Evolutionary conservation across 306 rosid genomes (phyloP).

Genomic region (Phaseolus lunatus): DNA sequence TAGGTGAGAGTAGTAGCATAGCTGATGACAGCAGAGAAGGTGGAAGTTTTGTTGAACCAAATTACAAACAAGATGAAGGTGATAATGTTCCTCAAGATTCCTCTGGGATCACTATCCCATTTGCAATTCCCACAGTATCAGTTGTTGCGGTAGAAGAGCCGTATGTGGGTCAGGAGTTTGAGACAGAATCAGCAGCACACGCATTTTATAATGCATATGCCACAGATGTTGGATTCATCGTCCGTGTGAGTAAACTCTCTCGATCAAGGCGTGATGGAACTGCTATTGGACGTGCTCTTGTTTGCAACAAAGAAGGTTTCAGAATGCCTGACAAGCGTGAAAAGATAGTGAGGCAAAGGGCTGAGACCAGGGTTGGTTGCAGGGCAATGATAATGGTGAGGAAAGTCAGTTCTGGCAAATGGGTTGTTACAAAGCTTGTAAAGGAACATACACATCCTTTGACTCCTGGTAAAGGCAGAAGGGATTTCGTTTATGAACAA

Average conservation of each 20-base stretch:
- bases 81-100: conserved; percentile 60
- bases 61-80: conserved; percentile 59
- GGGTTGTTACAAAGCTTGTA: conserved; percentile 85
- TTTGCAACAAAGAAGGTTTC: conserved; percentile 97
- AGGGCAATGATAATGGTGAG: conserved; percentile 94
- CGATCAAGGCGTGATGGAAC: conserved; percentile 95
- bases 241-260: conserved; percentile 96
- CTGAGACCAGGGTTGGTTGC: conserved; percentile 97
- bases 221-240: conserved; percentile 73
- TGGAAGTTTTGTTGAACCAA: conserved; percentile 68
- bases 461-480: conserved; percentile 81
- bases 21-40: conserved; percentile 72
- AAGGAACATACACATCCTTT: conserved; percentile 91
- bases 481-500: conserved; percentile 83
- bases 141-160: conserved; percentile 73
- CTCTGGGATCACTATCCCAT: conserved; percentile 56
- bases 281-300: conserved; percentile 94
- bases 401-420: conserved; percentile 83
- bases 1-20: conserved; percentile 51
- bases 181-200: conserved; percentile 87
- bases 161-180: conserved; percentile 92
- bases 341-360: conserved; percentile 92
- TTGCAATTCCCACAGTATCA: conserved; percentile 59
- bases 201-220: conserved; percentile 96
- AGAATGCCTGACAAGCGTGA: conserved; percentile 98